phyloP scores from a whole-genome alignment of 345 rosid species.

The Dipteronia sinensis region DNA sequence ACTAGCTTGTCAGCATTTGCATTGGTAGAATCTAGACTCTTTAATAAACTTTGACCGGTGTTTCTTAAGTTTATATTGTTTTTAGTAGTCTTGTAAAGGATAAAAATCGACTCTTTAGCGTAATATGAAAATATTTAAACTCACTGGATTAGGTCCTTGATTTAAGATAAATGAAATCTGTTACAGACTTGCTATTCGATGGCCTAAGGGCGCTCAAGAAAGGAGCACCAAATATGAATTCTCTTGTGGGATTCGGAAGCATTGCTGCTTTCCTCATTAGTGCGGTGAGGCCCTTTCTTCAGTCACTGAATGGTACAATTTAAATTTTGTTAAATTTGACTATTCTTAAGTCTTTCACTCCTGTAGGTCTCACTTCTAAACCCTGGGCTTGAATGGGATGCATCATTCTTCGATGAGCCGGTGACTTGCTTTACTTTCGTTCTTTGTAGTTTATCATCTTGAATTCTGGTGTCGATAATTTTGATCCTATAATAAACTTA shows the following conservation, averaged over 20 bases:
- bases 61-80: neutral
- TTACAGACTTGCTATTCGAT: conserved; percentile 77
- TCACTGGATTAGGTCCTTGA: conserved; percentile 8
- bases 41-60: neutral
- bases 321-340: neutral
- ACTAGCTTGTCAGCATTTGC: neutral
- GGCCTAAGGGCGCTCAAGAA: conserved; percentile 78
- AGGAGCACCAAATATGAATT: conserved; percentile 97
- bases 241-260: conserved; percentile 90
- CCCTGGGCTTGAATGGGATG: conserved; percentile 91
- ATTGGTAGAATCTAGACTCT: neutral
- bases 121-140: conserved; percentile 6
- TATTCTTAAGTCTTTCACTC: conserved; percentile 19
- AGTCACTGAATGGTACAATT: neutral
- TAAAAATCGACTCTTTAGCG: neutral
- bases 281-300: conserved; percentile 49
- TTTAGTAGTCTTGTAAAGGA: neutral
- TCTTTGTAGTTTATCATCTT: conserved; percentile 14
- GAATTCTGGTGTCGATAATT: conserved; percentile 6
- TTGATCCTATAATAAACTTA: neutral
- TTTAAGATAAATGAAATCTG: conserved; percentile 15
- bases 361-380: conserved; percentile 77
- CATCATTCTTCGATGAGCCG: conserved; percentile 96
- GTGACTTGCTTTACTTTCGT: conserved; percentile 61
- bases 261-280: conserved; percentile 83